Evolutionary conservation across 2,329 filamentous ascomycete genomes (phyloP).

Genomic region (Juglanconis oblonga): DNA sequence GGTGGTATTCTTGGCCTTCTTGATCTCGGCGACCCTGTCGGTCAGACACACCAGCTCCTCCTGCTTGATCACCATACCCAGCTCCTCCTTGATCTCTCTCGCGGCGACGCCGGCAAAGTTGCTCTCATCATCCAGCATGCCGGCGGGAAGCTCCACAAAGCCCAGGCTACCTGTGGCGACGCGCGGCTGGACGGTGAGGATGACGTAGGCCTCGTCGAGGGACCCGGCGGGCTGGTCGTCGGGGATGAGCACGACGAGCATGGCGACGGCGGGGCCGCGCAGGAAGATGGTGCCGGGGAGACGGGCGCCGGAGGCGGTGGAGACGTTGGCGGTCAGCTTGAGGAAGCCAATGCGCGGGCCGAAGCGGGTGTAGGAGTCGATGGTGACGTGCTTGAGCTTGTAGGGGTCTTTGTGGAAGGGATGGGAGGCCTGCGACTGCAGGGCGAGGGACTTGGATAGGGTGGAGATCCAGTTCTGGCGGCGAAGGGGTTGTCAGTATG

Average conservation of each 20-base stretch:
- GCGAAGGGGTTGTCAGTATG: conserved; percentile 1
- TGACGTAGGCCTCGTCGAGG: conserved; percentile 49
- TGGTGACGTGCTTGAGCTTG: conserved; percentile 43
- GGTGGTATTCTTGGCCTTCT: conserved; percentile 22
- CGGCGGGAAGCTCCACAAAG: conserved; percentile 59
- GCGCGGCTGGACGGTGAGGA: conserved; percentile 60
- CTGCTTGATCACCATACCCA: conserved; percentile 50
- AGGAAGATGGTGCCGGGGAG: conserved; percentile 56
- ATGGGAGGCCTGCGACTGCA: conserved; percentile 41
- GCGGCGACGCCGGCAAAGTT: conserved; percentile 57
- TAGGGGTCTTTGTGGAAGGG: conserved; percentile 56
- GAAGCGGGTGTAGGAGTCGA: conserved; percentile 56
- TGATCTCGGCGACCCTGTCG: conserved; percentile 36
- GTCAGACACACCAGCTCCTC: conserved; percentile 49
- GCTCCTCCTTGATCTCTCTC: conserved; percentile 59
- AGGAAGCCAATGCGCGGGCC: conserved; percentile 48
- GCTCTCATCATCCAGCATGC: conserved; percentile 58
- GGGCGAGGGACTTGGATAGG: conserved; percentile 42
- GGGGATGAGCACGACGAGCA: conserved; percentile 56
- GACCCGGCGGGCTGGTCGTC: conserved; percentile 37
- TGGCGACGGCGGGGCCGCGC: conserved; percentile 58
- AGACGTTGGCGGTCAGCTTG: conserved; percentile 49
- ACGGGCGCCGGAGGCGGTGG: conserved; percentile 43
- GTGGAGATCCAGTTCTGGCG: conserved; percentile 47
- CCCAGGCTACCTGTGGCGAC: conserved; percentile 52